A percentile compares a stretch with the other conserved stretches of the same genome.
Evolutionary conservation across 192 early-diverging fungal species (phyloP).

Genomic region (Coemansia sp.): DNA sequence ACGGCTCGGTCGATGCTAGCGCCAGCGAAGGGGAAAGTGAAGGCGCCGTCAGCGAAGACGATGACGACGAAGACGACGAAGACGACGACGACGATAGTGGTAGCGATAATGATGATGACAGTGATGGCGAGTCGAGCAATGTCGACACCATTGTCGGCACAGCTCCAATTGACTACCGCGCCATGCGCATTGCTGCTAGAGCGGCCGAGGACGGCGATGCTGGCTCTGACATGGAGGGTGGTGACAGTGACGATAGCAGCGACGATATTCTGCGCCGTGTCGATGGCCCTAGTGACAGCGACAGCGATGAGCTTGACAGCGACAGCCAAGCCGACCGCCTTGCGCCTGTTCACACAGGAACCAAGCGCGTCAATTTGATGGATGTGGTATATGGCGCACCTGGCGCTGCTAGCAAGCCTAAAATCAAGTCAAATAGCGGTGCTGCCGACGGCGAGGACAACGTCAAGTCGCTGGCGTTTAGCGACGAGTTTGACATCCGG

Average conservation of each 20-base stretch:
- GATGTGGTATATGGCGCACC: conserved; percentile 79
- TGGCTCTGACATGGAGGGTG: not conserved
- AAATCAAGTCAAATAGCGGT: conserved; percentile 35
- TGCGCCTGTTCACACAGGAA: conserved; percentile 33
- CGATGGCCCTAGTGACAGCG: conserved; percentile 6
- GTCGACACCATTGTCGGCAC: not conserved
- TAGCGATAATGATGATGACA: conserved; percentile 44
- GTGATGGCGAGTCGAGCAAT: conserved; percentile 45
- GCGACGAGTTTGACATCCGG: conserved; percentile 27
- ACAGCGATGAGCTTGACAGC: conserved; percentile 4
- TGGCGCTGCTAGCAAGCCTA: conserved; percentile 26
- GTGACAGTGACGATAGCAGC: conserved; percentile 5
- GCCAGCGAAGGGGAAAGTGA: conserved; percentile 36
- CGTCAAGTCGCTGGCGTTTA: conserved; percentile 29
- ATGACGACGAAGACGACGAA: conserved; percentile 14
- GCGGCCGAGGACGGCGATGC: conserved; percentile 60
- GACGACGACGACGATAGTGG: conserved; percentile 10
- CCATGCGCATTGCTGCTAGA: conserved; percentile 62
- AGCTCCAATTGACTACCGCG: conserved; percentile 13
- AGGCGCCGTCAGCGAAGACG: conserved; percentile 37
- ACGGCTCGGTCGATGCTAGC: conserved; percentile 42
- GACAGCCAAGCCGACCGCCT: conserved; percentile 29
- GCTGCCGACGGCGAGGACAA: conserved; percentile 47
- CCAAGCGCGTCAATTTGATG: conserved; percentile 77
- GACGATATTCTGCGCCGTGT: conserved; percentile 31